Evolutionary conservation across 768 basidiomycete species (phyloP).

Genomic region (Daedalea quercina): DNA sequence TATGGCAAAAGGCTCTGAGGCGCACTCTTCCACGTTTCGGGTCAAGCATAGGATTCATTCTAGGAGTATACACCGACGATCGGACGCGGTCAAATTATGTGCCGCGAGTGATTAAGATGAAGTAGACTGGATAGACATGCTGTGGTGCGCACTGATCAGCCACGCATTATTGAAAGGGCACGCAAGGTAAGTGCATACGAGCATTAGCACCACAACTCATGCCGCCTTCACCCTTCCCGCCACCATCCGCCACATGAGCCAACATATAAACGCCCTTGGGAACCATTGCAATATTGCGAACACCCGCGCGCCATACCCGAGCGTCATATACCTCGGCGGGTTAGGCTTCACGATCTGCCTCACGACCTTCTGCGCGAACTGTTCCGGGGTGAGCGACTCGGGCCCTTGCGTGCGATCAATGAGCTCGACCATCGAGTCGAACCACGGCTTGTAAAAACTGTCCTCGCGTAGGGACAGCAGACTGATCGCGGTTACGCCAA

Average conservation of each 20-base stretch:
- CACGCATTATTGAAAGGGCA: too few relatives aligned
- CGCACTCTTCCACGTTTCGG: too few relatives aligned
- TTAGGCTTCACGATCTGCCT: neutral
- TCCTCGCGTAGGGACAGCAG: slow-evolving; percentile 40
- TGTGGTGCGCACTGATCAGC: too few relatives aligned
- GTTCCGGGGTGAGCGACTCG: slow-evolving; percentile 15
- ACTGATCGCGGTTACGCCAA: slow-evolving; percentile 43
- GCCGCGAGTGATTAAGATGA: too few relatives aligned
- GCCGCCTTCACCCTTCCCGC: slow-evolving; percentile 1
- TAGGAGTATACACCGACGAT: too few relatives aligned
- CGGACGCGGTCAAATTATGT: too few relatives aligned
- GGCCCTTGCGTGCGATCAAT: slow-evolving; percentile 44
- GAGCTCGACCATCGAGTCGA: slow-evolving; percentile 47
- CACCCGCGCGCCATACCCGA: slow-evolving; percentile 4
- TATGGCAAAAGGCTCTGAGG: too few relatives aligned
- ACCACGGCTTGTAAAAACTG: slow-evolving; percentile 50
- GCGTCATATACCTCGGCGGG: slow-evolving; percentile 13
- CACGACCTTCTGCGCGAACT: slow-evolving; percentile 16
- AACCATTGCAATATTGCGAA: slow-evolving; percentile 9
- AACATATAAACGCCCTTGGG: slow-evolving; percentile 13
- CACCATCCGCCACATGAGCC: slow-evolving; percentile 11
- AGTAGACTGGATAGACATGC: too few relatives aligned
- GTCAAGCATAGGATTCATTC: too few relatives aligned
- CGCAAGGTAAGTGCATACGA: too few relatives aligned
- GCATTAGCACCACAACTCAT: too few relatives aligned